A percentile compares a stretch with the other conserved stretches of the same genome.
phyloP scores from a whole-genome alignment of 1,284 basidiomycete genomes.

The Pseudozyma thailandica region DNA sequence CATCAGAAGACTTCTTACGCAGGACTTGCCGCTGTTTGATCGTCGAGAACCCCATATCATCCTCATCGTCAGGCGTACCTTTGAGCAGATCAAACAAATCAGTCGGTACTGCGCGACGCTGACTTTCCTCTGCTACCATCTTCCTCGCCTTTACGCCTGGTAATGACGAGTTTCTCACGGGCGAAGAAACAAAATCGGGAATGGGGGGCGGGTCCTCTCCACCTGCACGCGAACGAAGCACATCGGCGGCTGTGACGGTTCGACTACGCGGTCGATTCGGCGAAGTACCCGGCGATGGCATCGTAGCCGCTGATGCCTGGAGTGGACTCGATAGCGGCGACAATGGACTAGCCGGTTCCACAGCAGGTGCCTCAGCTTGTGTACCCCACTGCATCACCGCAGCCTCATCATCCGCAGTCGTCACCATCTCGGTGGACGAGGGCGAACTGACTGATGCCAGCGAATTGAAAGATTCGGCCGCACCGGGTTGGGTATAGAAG shows the following conservation, averaged over 20 bases:
- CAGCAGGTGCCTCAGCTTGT: slow-evolving; percentile 16
- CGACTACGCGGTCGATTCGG: slow-evolving; percentile 23
- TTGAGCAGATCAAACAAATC: slow-evolving; percentile 31
- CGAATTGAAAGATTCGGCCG: slow-evolving; percentile 26
- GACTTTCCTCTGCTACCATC: slow-evolving; percentile 30
- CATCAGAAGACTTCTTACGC: slow-evolving; percentile 14
- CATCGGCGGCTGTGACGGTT: slow-evolving; percentile 38
- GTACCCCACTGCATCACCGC: slow-evolving; percentile 38
- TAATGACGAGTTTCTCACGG: slow-evolving; percentile 17
- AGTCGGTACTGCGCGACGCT: slow-evolving; percentile 19
- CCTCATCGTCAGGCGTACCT: slow-evolving; percentile 12
- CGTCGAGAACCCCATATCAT: slow-evolving; percentile 8
- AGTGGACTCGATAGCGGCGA: slow-evolving; percentile 19
- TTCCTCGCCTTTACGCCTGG: slow-evolving; percentile 3
- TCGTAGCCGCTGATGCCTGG: slow-evolving; percentile 3
- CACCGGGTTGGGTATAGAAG: slow-evolving; percentile 29
- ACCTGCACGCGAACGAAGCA: slow-evolving; percentile 11
- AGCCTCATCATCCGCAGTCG: slow-evolving; percentile 20
- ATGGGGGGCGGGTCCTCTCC: background rate
- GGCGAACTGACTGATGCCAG: slow-evolving; percentile 21
- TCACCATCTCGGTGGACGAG: slow-evolving; percentile 12
- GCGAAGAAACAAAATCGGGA: slow-evolving; percentile 6
- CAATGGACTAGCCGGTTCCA: background rate
- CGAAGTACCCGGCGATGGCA: slow-evolving; percentile 8
- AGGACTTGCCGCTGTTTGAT: slow-evolving; percentile 7